Evolutionary conservation across 768 basidiomycete species (phyloP).

Genomic region (Tylopilus rubrobrunneus): DNA sequence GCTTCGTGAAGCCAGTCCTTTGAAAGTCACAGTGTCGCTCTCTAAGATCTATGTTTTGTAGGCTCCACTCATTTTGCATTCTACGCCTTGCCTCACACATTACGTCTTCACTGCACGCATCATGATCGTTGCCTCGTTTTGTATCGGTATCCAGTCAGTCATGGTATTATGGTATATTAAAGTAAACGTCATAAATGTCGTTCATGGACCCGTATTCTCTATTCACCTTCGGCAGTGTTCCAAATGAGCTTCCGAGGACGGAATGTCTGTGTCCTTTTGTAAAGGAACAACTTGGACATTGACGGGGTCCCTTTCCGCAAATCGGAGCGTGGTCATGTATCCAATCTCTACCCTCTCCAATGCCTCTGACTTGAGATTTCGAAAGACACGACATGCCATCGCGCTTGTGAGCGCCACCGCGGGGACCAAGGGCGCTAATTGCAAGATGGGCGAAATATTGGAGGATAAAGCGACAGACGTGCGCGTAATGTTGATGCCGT

Average conservation of each 20-base stretch:
- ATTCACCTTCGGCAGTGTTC: neutral
- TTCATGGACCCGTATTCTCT: neutral
- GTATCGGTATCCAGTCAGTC: constrained; percentile 8
- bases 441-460: constrained; percentile 20
- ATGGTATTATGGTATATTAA: neutral
- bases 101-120: neutral
- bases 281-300: neutral
- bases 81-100: neutral
- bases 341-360: constrained; percentile 5
- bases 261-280: neutral
- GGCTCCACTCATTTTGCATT: neutral
- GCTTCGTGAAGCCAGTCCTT: neutral
- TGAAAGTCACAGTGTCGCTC: neutral
- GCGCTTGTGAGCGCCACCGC: constrained; percentile 29
- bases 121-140: constrained; percentile 12
- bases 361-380: constrained; percentile 28
- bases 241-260: neutral
- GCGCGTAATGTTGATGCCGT: constrained; percentile 29
- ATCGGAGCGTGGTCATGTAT: constrained; percentile 16
- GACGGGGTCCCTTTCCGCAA: constrained; percentile 5
- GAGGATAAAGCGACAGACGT: constrained; percentile 17
- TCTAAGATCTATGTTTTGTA: constrained; percentile 5
- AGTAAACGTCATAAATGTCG: neutral
- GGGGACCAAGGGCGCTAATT: constrained; percentile 22
- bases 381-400: constrained; percentile 35